phyloP scores from a whole-genome alignment of 805 yeast genomes.

The Nakazawaea holstii region DNA sequence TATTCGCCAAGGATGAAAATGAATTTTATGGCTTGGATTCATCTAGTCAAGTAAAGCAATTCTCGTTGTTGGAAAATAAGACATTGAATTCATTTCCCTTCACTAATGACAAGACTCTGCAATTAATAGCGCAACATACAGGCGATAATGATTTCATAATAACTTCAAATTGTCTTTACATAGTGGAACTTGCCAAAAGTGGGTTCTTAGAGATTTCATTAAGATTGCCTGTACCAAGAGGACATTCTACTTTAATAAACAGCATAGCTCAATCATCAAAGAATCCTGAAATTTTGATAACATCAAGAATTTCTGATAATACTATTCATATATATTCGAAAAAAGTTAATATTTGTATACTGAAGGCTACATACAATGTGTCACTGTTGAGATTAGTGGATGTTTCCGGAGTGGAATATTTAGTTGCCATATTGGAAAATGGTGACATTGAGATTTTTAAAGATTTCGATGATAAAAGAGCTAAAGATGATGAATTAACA shows the following conservation, averaged over 20 bases:
- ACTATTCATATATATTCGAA: conserved; percentile 29
- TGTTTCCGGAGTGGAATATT: conserved; percentile 15
- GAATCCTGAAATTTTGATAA: conserved; percentile 27
- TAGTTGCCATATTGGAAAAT: conserved; percentile 26
- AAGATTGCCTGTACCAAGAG: conserved; percentile 27
- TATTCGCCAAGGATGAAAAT: conserved; percentile 20
- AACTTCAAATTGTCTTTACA: conserved; percentile 22
- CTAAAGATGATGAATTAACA: conserved; percentile 14
- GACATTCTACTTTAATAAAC: conserved; percentile 27
- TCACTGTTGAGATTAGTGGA: conserved; percentile 21
- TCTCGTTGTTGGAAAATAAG: conserved; percentile 19
- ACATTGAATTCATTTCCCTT: conserved; percentile 16
- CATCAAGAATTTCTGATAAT: conserved; percentile 25
- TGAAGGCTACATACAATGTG: conserved; percentile 28
- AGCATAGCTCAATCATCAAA: conserved; percentile 28
- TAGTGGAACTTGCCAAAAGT: conserved; percentile 22
- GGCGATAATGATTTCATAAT: conserved; percentile 23
- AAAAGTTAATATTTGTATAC: conserved; percentile 24
- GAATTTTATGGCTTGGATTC: conserved; percentile 25
- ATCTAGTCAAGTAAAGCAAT: conserved; percentile 20
- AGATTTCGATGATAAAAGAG: conserved; percentile 8
- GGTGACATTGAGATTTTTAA: conserved; percentile 28
- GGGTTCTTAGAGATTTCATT: conserved; percentile 22
- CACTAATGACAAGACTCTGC: conserved; percentile 15
- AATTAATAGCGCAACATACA: conserved; percentile 21